phyloP scores from a whole-genome alignment of 768 basidiomycete species.

The Myochromella boudieri region DNA sequence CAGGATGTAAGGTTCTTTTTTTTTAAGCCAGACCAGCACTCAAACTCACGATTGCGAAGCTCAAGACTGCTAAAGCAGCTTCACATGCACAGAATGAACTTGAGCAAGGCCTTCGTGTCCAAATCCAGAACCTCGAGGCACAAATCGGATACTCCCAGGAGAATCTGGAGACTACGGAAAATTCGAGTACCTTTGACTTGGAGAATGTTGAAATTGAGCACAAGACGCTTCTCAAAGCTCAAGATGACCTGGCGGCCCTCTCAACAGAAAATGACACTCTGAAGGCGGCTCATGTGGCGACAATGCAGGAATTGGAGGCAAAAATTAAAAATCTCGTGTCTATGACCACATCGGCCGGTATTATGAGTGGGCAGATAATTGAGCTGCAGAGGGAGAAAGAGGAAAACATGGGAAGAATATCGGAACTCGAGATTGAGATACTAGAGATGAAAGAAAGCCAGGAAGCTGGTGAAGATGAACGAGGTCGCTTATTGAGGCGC shows the following conservation, averaged over 20 bases:
- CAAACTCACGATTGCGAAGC: slow-evolving; percentile 34
- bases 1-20: slow-evolving; percentile 46
- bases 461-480: slow-evolving; percentile 64
- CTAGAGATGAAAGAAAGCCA: slow-evolving; percentile 73
- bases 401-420: slow-evolving; percentile 67
- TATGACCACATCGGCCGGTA: slow-evolving; percentile 40
- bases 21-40: slow-evolving; percentile 1
- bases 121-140: slow-evolving; percentile 49
- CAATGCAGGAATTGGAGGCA: slow-evolving; percentile 44
- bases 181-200: slow-evolving; percentile 39
- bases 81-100: slow-evolving; percentile 41
- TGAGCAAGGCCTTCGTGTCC: slow-evolving; percentile 47
- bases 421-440: slow-evolving; percentile 81
- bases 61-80: slow-evolving; percentile 46
- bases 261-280: slow-evolving; percentile 51
- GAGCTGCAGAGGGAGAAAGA: slow-evolving; percentile 65
- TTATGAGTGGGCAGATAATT: slow-evolving; percentile 48
- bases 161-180: slow-evolving; percentile 49
- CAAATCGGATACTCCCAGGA: slow-evolving; percentile 51
- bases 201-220: slow-evolving; percentile 57
- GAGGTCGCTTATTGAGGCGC: slow-evolving; percentile 40
- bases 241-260: slow-evolving; percentile 58
- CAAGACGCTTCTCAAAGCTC: slow-evolving; percentile 62
- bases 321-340: slow-evolving; percentile 48
- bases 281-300: slow-evolving; percentile 47